Conservation (phyloP, 2,329 filamentous ascomycete species). For the Zymoseptoria brevis region DNA sequence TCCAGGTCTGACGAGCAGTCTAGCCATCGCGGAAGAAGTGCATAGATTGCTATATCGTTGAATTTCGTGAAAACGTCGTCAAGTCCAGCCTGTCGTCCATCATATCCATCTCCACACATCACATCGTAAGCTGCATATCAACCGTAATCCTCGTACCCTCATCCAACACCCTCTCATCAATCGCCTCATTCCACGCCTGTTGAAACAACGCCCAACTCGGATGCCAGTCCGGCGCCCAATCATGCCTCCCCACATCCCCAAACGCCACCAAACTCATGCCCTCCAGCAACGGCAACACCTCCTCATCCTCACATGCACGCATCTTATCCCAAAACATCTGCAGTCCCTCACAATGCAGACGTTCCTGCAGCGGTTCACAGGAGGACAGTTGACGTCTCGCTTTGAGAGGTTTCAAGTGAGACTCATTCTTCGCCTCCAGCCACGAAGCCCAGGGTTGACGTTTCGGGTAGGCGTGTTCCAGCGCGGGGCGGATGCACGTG, state of each 20-base stretch:
- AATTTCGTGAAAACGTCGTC: no score
- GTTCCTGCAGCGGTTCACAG: slow-evolving; percentile 12
- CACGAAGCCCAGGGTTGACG: slow-evolving; percentile 11
- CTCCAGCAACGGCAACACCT: slow-evolving; percentile 3
- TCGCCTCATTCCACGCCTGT: slow-evolving; percentile 12
- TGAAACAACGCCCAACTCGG: slow-evolving; percentile 11
- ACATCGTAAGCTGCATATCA: slow-evolving; percentile 4
- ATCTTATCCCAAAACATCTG: slow-evolving; percentile 13
- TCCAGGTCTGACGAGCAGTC: slow-evolving; percentile 75
- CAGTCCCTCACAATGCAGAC: slow-evolving; percentile 15
- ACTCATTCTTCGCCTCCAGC: slow-evolving; percentile 18
- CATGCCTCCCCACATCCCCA: slow-evolving; percentile 11
- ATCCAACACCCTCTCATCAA: slow-evolving; percentile 4
- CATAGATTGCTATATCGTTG: slow-evolving; percentile 45
- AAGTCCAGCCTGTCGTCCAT: not conserved
- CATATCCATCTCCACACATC: not conserved
- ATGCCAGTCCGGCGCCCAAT: slow-evolving; percentile 11
- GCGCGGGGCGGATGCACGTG: slow-evolving; percentile 10
- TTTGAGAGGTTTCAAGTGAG: slow-evolving; percentile 16
- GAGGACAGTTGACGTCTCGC: slow-evolving; percentile 6
- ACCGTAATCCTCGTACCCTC: slow-evolving; percentile 3
- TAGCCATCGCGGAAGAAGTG: slow-evolving; percentile 81
- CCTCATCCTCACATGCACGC: slow-evolving; percentile 5
- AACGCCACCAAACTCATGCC: slow-evolving; percentile 9
- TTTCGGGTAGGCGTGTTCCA: slow-evolving; percentile 11